A percentile compares a stretch with the other conserved stretches of the same genome.
Evolutionary conservation across 2,329 filamentous ascomycete genomes (phyloP).

Genomic region (Neodidymelliopsis sp.): DNA sequence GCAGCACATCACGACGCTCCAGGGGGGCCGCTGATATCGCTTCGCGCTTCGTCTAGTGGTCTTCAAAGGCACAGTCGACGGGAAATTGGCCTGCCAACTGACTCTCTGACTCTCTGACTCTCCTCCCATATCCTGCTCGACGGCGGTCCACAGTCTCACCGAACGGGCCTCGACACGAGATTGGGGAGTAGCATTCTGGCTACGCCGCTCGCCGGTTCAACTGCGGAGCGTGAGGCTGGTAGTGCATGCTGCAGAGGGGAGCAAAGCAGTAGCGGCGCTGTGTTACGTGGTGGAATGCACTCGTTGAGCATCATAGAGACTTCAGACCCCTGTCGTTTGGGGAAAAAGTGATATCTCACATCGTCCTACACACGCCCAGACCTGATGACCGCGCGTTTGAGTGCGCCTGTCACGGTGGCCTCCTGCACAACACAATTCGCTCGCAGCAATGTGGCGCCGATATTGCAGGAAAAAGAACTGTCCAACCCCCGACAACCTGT

Average conservation of each 20-base stretch:
- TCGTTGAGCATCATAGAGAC: constrained; percentile 26
- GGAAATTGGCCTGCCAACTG: constrained; percentile 17
- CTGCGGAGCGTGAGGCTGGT: constrained; percentile 36
- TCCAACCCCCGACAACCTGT: constrained; percentile 34
- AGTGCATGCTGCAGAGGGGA: constrained; percentile 31
- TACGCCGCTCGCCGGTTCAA: constrained; percentile 27
- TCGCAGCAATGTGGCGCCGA: constrained; percentile 32
- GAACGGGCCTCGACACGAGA: constrained; percentile 19
- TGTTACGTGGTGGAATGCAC: constrained; percentile 35
- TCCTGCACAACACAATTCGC: constrained; percentile 44
- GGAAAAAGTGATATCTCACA: constrained; percentile 34
- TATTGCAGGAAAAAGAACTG: constrained; percentile 41
- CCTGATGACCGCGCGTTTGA: constrained; percentile 33
- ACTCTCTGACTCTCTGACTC: too few relatives aligned
- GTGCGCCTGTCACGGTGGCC: constrained; percentile 36
- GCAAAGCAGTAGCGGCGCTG: constrained; percentile 23
- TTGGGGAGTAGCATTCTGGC: constrained; percentile 20
- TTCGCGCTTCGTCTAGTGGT: constrained; percentile 27
- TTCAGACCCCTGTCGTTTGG: constrained; percentile 26
- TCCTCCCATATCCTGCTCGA: constrained; percentile 10
- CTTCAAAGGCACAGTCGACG: constrained; percentile 21
- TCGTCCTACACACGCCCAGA: constrained; percentile 29
- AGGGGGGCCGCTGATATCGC: constrained; percentile 21
- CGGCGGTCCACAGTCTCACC: constrained; percentile 16
- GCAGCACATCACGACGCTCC: constrained; percentile 20